Evolutionary conservation across 345 rosid species (phyloP).

Genomic region (Syzygium aromaticum): DNA sequence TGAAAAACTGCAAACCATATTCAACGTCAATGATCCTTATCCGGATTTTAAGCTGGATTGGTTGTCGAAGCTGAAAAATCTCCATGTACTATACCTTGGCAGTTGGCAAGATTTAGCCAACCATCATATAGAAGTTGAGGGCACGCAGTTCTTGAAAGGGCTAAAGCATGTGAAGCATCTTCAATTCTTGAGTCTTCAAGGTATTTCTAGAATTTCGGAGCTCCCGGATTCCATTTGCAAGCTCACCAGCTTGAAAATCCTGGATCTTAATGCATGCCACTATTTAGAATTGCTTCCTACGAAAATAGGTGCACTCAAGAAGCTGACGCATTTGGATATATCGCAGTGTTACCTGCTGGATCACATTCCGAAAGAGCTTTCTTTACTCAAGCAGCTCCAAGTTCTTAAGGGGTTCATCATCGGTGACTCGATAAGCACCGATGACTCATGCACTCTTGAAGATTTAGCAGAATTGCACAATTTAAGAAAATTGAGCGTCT

Average conservation of each 20-base stretch:
- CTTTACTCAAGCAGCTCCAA: conserved; percentile 24
- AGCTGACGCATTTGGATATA: conserved; percentile 35
- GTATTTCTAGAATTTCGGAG: conserved; percentile 36
- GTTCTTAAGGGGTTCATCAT: conserved; percentile 58
- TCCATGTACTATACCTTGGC: conserved; percentile 1
- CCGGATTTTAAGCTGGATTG: conserved; percentile 28
- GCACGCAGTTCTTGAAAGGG: background rate
- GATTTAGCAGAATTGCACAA: background rate
- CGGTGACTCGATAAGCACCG: conserved; percentile 3
- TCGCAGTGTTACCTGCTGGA: conserved; percentile 42
- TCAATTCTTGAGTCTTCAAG: conserved; percentile 39
- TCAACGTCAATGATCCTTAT: conserved; percentile 37
- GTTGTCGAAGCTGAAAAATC: conserved; percentile 14
- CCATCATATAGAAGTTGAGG: conserved; percentile 6
- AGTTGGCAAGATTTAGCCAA: conserved; percentile 8
- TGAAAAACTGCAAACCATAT: conserved; percentile 16
- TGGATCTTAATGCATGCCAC: conserved; percentile 54
- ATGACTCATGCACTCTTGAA: conserved; percentile 9
- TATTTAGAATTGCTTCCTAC: conserved; percentile 40
- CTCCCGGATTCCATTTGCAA: conserved; percentile 18
- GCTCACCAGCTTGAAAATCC: conserved; percentile 25
- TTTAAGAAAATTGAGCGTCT: conserved; percentile 19
- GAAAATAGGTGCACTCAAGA: conserved; percentile 24
- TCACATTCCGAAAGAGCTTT: conserved; percentile 32
- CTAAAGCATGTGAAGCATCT: conserved; percentile 2